A percentile compares a stretch with the other conserved stretches of the same genome.
Conservation (phyloP, 2,329 filamentous ascomycete species). For the Sclerotinia minor region DNA sequence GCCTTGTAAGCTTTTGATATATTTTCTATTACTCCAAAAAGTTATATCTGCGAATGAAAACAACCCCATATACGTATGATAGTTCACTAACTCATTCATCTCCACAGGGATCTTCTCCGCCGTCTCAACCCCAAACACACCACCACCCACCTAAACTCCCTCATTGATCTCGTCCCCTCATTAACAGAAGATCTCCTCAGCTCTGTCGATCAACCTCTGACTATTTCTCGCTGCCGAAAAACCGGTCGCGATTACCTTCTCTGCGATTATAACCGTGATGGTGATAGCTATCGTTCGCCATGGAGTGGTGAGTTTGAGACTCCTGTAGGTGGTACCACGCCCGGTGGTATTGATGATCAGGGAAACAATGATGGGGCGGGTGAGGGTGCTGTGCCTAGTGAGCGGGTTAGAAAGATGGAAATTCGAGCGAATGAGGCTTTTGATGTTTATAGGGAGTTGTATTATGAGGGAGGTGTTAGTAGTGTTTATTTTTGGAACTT, state of each 20-base stretch:
- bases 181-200: slow-evolving; percentile 97
- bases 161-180: slow-evolving; percentile 85
- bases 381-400: slow-evolving; percentile 84
- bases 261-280: slow-evolving; percentile 99
- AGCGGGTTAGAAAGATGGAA: slow-evolving; percentile 91
- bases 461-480: slow-evolving; percentile 93
- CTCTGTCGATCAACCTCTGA: slow-evolving; percentile 93
- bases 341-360: slow-evolving; percentile 51
- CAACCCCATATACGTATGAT: not conserved
- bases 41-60: not conserved
- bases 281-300: slow-evolving; percentile 95
- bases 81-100: slow-evolving; percentile 17
- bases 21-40: not conserved
- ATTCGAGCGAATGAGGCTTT: slow-evolving; percentile 92
- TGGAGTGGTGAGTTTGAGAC: slow-evolving; percentile 99
- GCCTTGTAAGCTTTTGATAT: slow-evolving; percentile 39
- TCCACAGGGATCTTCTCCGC: slow-evolving; percentile 88
- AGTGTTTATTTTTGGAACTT: slow-evolving; percentile 98
- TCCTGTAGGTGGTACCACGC: slow-evolving; percentile 67
- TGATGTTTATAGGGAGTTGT: slow-evolving; percentile 94
- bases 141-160: slow-evolving; percentile 79
- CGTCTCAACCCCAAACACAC: slow-evolving; percentile 95
- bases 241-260: slow-evolving; percentile 93
- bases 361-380: slow-evolving; percentile 60
- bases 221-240: slow-evolving; percentile 80